Conservation (phyloP, 768 basidiomycete genomes). For the Tylopilus subfusipes region DNA sequence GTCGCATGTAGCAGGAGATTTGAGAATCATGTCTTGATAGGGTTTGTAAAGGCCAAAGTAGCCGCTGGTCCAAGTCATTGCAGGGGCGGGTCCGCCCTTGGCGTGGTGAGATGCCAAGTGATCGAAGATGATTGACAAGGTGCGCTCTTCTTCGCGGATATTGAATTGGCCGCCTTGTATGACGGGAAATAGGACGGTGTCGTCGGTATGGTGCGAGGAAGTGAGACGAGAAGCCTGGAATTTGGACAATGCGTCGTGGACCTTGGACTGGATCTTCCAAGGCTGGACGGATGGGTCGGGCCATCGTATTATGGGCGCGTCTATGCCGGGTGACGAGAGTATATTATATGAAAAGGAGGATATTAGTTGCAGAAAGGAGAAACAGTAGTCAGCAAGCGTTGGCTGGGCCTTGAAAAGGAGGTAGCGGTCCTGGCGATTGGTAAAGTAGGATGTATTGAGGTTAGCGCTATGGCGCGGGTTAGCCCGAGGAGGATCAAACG, state of each 20-base stretch:
- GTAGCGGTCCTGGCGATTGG: slow-evolving; percentile 94
- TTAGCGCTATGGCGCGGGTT: slow-evolving; percentile 65
- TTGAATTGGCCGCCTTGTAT: slow-evolving; percentile 89
- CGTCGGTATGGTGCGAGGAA: slow-evolving; percentile 9
- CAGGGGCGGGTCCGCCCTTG: slow-evolving; percentile 32
- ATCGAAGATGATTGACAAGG: slow-evolving; percentile 57
- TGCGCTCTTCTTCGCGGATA: slow-evolving; percentile 79
- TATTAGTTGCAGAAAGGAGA: slow-evolving; percentile 66
- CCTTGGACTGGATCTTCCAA: slow-evolving; percentile 61
- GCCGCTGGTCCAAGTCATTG: slow-evolving; percentile 85
- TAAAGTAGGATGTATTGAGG: slow-evolving; percentile 89
- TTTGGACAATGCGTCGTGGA: slow-evolving; percentile 48
- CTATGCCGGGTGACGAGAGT: slow-evolving; percentile 31
- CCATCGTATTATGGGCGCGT: slow-evolving; percentile 62
- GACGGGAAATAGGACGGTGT: slow-evolving; percentile 69
- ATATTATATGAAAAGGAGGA: slow-evolving; percentile 67
- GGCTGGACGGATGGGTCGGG: slow-evolving; percentile 62
- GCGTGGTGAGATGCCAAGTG: slow-evolving; percentile 31
- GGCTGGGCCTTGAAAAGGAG: slow-evolving; percentile 64
- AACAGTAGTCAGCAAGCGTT: slow-evolving; percentile 76
- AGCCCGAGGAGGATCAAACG: neutral
- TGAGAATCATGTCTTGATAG: slow-evolving; percentile 73
- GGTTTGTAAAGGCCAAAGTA: slow-evolving; percentile 86
- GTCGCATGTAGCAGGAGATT: slow-evolving; percentile 54
- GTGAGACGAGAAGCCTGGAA: slow-evolving; percentile 52